Conservation (phyloP, 2,329 filamentous ascomycete genomes). For the Colletotrichum aenigma region DNA sequence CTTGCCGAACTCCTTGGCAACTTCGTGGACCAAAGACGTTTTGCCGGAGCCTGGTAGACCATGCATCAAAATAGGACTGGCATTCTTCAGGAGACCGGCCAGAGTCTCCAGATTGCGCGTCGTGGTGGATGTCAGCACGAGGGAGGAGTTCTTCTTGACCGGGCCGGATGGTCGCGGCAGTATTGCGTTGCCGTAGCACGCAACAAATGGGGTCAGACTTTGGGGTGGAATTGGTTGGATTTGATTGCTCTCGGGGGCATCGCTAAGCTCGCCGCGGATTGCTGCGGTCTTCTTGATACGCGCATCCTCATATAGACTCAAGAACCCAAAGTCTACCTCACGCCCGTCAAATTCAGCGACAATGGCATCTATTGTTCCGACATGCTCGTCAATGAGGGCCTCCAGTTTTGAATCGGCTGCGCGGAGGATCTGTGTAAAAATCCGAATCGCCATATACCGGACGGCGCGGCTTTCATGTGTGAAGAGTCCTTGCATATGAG, state of each 20-base stretch:
- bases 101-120: slow-evolving; percentile 72
- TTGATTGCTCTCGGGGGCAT: slow-evolving; percentile 21
- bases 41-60: slow-evolving; percentile 90
- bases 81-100: slow-evolving; percentile 67
- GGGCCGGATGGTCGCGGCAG: slow-evolving; percentile 66
- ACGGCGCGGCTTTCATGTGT: slow-evolving; percentile 62
- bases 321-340: slow-evolving; percentile 78
- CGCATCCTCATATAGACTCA: slow-evolving; percentile 62
- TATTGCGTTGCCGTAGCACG: slow-evolving; percentile 69
- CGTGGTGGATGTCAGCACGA: slow-evolving; percentile 77
- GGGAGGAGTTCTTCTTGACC: slow-evolving; percentile 42
- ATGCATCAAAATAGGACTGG: slow-evolving; percentile 78
- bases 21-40: slow-evolving; percentile 82
- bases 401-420: slow-evolving; percentile 82
- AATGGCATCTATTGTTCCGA: slow-evolving; percentile 65
- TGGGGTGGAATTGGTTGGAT: slow-evolving; percentile 33
- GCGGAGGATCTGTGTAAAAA: slow-evolving; percentile 79
- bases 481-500: slow-evolving; percentile 73
- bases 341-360: slow-evolving; percentile 77
- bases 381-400: slow-evolving; percentile 68
- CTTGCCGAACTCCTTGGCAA: slow-evolving; percentile 80
- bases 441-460: slow-evolving; percentile 80
- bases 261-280: slow-evolving; percentile 42
- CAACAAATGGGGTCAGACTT: slow-evolving; percentile 63
- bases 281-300: slow-evolving; percentile 51